Base-by-base conservation (phyloP, 1,284 basidiomycete species). In the Ceraceosorus bombacis region DNA sequence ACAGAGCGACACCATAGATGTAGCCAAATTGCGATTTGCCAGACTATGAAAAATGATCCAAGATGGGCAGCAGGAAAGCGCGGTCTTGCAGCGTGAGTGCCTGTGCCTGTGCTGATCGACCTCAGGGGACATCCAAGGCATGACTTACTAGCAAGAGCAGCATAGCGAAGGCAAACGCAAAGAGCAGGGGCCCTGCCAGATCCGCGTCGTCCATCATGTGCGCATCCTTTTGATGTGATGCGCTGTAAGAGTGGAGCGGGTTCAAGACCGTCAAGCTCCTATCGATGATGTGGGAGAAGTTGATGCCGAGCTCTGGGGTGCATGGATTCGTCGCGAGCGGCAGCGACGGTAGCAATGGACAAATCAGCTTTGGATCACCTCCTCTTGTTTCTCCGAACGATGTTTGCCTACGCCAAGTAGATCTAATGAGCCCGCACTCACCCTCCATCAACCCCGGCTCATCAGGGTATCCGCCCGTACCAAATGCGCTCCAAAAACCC, bases 131-230 rank as follows among this genome's bases (percentile, higher is more conserved):
- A 27, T 27, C 27, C 27, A 10, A 2, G 10, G 2, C 3, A 27
- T 27, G 27, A 57, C 59, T 43, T 46, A 57, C 59, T 40, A 71
- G 54, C 10, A 77, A 61, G 2, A 77, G 64, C 17, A 75, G 65
- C 67, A 74, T 75, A 40, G 71, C 75, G 59, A 77, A 77, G 50
- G 71, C 94, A 78, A 98, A 97, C 73, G 90, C 90, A 80, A 97
- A 97, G 10, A 97, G 84, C 51, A 98, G 84, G 5, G 95, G 95
- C 0, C 95, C 95, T 7, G 94, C 93, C 38, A 99, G 83, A 80
- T 99, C 95, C 49, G 94, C 92, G 75, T 99, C 95, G 79, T 99
- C 95, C 95, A 99, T 99, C 71, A 99, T 96, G 71, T 86, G 88
- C 64, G 89, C 88, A 70, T 98, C 89, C 39, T 69, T 69, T 40